These are phyloP conservation scores for Escallonia herrerae DNA, from an alignment of 129 eudicot genomes.

Conservation along the genomic window DNA sequence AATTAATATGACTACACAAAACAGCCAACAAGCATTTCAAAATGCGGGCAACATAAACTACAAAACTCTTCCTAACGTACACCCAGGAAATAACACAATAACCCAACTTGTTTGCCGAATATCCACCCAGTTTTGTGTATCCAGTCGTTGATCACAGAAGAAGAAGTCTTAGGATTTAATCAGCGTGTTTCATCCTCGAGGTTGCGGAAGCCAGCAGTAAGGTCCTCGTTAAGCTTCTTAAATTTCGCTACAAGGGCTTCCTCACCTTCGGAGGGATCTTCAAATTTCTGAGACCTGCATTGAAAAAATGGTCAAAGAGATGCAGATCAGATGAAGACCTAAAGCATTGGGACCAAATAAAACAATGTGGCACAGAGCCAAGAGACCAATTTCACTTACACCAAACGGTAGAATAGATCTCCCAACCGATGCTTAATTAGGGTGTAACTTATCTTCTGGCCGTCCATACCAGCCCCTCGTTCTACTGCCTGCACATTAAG, in stretches of 20 bases:
- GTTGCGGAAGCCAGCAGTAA: conserved; percentile 93
- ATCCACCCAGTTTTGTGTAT: no score
- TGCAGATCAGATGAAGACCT: neutral
- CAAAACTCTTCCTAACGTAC: no score
- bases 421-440: conserved; percentile 91
- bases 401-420: conserved; percentile 95
- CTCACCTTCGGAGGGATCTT: conserved; percentile 99
- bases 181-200: conserved; percentile 97
- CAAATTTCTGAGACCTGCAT: conserved; percentile 93
- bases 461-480: conserved; percentile 98
- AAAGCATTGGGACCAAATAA: neutral
- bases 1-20: no score
- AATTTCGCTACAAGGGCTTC: conserved; percentile 73
- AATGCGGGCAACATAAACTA: no score
- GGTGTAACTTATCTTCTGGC: conserved; percentile 88
- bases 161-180: neutral
- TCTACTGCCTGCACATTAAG: conserved; percentile 73
- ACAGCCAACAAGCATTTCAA: no score
- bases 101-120: no score
- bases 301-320: no score
- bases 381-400: conserved; percentile 47
- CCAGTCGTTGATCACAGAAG: no score
- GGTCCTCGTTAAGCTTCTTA: conserved; percentile 79
- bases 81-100: no score
- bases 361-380: neutral